phyloP scores from a whole-genome alignment of 805 yeast genomes.

The Saturnispora mendoncae region DNA sequence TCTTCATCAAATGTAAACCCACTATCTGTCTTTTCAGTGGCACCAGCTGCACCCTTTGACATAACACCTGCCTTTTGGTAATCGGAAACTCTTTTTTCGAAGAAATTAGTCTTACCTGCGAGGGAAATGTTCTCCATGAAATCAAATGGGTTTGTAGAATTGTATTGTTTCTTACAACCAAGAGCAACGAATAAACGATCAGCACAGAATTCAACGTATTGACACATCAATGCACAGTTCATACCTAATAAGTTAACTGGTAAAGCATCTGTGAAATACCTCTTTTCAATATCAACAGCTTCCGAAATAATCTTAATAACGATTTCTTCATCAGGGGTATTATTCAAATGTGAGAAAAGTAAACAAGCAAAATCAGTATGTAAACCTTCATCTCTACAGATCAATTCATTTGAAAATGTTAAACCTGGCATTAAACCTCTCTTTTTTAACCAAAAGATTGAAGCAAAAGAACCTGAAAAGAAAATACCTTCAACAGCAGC shows the following conservation, averaged over 20 bases:
- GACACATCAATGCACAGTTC: conserved; percentile 92
- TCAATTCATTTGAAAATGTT: conserved; percentile 94
- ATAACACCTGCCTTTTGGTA: conserved; percentile 99
- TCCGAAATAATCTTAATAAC: conserved; percentile 85
- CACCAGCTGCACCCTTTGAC: conserved; percentile 49
- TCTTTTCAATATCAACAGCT: conserved; percentile 92
- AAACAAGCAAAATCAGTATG: conserved; percentile 98
- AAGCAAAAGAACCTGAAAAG: conserved; percentile 97
- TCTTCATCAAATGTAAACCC: conserved; percentile 88
- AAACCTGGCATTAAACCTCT: conserved; percentile 99
- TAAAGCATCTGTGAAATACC: conserved; percentile 88
- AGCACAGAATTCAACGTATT: conserved; percentile 95
- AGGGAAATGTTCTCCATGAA: conserved; percentile 98
- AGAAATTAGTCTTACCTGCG: conserved; percentile 98
- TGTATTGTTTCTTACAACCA: conserved; percentile 84
- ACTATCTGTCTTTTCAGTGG: conserved; percentile 28
- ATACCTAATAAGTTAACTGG: conserved; percentile 91
- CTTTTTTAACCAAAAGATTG: conserved; percentile 98
- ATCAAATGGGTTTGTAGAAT: conserved; percentile 90
- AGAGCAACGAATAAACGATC: conserved; percentile 87
- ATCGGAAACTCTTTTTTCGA: conserved; percentile 97
- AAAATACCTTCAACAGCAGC: conserved; percentile 99
- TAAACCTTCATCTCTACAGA: conserved; percentile 97
- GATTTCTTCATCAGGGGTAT: conserved; percentile 74
- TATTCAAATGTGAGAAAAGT: conserved; percentile 83